These are phyloP conservation scores for Calonectria honghensis DNA, from an alignment of 2,329 filamentous ascomycete genomes.

Conservation along the genomic window DNA sequence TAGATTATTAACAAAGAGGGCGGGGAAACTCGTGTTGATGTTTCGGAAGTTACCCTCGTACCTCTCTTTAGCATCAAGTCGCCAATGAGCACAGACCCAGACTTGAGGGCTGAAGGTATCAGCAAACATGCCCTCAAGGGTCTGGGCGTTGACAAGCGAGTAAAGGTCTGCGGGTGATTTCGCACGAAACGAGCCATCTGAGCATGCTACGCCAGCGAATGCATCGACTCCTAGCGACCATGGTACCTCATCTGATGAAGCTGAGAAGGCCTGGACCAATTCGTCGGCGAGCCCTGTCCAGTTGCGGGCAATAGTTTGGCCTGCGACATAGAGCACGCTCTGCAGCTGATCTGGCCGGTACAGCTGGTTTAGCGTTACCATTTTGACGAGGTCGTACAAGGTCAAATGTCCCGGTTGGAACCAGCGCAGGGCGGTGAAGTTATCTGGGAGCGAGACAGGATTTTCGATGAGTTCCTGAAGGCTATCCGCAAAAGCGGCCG, in stretches of 20 bases:
- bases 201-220: constrained; percentile 44
- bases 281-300: neutral
- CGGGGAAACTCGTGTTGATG: neutral
- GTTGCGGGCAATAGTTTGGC: neutral
- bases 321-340: neutral
- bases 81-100: neutral
- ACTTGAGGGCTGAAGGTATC: constrained; percentile 1
- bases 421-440: neutral
- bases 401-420: neutral
- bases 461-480: constrained; percentile 14
- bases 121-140: constrained; percentile 4
- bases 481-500: constrained; percentile 11
- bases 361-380: neutral
- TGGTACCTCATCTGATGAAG: neutral
- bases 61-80: neutral
- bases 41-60: constrained; percentile 2
- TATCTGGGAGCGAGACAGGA: constrained; percentile 20
- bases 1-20: neutral
- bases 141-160: constrained; percentile 30
- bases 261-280: neutral
- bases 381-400: neutral
- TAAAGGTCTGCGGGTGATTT: constrained; percentile 40
- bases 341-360: neutral
- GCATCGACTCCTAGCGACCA: constrained; percentile 43
- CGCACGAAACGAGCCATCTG: constrained; percentile 42